phyloP scores from a whole-genome alignment of 441 rosid genomes.

The Populus tomentosa region DNA sequence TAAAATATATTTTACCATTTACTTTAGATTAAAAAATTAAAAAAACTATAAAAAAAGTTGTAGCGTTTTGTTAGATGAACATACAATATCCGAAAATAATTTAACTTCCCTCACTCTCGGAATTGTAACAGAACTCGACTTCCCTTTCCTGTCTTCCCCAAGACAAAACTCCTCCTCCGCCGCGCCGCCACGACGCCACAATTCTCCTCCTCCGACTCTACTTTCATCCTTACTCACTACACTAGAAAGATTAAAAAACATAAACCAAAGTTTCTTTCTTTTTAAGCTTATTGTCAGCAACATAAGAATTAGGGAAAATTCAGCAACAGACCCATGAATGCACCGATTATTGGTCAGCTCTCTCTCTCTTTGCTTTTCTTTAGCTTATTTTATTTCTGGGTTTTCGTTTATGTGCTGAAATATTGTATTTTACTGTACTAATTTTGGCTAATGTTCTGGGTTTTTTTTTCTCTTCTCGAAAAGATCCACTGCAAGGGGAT shows the following conservation, averaged over 20 bases:
- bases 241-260: background rate
- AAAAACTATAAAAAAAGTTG: no score
- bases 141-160: background rate
- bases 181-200: background rate
- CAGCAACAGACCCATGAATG: conserved; percentile 39
- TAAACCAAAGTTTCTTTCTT: background rate
- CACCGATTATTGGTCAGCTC: conserved; percentile 65
- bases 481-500: conserved; percentile 98
- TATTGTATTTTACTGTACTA: background rate
- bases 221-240: background rate
- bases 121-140: background rate
- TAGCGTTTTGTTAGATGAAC: no score
- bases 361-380: background rate
- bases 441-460: background rate
- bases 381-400: background rate
- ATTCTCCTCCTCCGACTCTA: background rate
- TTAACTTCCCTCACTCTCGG: background rate
- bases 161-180: background rate
- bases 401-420: background rate
- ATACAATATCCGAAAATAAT: no score
- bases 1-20: no score
- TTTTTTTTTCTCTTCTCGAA: background rate
- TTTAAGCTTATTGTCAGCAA: background rate
- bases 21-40: no score
- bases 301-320: background rate